Base-by-base conservation (phyloP, 768 basidiomycete species). In the Psilocybe cubensis region DNA sequence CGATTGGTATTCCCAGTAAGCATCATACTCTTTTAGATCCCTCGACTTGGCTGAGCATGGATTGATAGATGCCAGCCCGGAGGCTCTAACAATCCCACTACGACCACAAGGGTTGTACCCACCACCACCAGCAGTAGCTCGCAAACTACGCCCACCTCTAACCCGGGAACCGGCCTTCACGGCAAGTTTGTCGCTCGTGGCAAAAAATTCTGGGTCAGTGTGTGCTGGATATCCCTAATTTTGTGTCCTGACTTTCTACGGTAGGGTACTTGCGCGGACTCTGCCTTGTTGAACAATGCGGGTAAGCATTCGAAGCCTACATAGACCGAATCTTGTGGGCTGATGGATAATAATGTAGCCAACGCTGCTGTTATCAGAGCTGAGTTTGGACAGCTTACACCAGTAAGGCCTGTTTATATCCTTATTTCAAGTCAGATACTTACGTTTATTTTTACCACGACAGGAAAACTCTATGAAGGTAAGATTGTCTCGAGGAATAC, bases 381-480 rank as follows among this genome's bases (percentile, higher is more conserved):
- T 25, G 72, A 78, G 45, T 78, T 78, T 41, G 77, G 78, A 23
- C 69, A 69, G n/a, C 72, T 78, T 27, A 78, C 78, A 3, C 76
- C 77, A 4, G 68, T 71, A 52, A 54, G 67, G 43, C 20, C 47
- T 55, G 17, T 28, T 4, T 11, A 4, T 9, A 25, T 17, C 41
- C 25, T 21, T 3, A 3, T 23, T 28, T 18, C 44, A 45, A 4
- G 9, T 41, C 23, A 4, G 25, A 57, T 35, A 46, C 12, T 12
- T 14, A 38, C 14, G 27, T n/a, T 47, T 40, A 33, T 38, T 23
- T 12, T 45, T 25, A 2, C 6, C 25, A 18, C 14, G 7, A 14
- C 56, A 70, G 71, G 78, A 77, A 67, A 76, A 77, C 62, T 76
- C 75, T 28, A 77, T 79, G 77, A 79, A 76, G 72, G 76, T 71